A percentile compares a stretch with the other conserved stretches of the same genome.
phyloP scores from a whole-genome alignment of 2,329 filamentous ascomycete species.

The Fusarium euwallaceae region DNA sequence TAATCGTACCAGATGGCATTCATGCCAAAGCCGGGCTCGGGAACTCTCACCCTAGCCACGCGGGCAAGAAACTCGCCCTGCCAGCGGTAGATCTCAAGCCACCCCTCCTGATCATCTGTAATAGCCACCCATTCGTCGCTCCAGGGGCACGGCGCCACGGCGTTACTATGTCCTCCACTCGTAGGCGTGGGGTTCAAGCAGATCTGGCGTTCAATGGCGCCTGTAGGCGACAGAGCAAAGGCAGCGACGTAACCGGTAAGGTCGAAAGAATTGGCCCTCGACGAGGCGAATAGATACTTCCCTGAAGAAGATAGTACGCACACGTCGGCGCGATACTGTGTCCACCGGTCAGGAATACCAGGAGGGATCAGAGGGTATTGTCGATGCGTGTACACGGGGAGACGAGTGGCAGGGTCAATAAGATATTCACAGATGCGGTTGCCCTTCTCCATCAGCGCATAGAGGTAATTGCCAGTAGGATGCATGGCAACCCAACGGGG shows the following conservation, averaged over 20 bases:
- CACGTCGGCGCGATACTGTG: constrained; percentile 88
- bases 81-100: constrained; percentile 90
- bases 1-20: constrained; percentile 94
- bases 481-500: constrained; percentile 92
- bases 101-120: constrained; percentile 89
- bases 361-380: constrained; percentile 85
- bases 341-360: constrained; percentile 67
- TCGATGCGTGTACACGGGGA: constrained; percentile 83
- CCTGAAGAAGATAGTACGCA: constrained; percentile 78
- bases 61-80: constrained; percentile 82
- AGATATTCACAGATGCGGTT: constrained; percentile 87
- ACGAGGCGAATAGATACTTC: constrained; percentile 84
- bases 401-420: constrained; percentile 78
- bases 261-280: constrained; percentile 81
- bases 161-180: constrained; percentile 89
- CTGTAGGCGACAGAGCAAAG: constrained; percentile 77
- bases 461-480: constrained; percentile 81
- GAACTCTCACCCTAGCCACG: constrained; percentile 81
- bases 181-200: constrained; percentile 87
- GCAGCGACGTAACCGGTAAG: constrained; percentile 87
- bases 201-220: constrained; percentile 82
- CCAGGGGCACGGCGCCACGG: constrained; percentile 86
- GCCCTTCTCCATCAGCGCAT: constrained; percentile 90
- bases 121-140: constrained; percentile 91
- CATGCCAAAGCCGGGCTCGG: constrained; percentile 94